Percentiles rank a stretch among this genome's conserved stretches.
Evolutionary conservation across 1,139 yeast species (phyloP).

Genomic region (Yamadazyma mexicana): DNA sequence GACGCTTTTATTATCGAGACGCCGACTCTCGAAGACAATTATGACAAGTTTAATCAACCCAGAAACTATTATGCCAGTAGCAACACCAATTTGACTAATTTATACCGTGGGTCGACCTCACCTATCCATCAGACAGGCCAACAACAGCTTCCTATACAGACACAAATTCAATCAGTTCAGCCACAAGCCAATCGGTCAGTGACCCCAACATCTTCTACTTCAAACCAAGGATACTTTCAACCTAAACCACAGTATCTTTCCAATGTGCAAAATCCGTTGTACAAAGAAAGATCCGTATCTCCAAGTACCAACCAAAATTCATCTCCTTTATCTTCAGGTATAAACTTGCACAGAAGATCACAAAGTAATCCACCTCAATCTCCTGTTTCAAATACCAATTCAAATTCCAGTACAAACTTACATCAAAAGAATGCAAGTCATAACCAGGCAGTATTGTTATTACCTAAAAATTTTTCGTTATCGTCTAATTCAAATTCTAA

Average conservation of each 20-base stretch:
- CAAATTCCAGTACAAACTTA: constrained; percentile 6
- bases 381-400: constrained; percentile 18
- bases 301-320: constrained; percentile 18
- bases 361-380: constrained; percentile 37
- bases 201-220: constrained; percentile 16
- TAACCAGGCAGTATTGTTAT: constrained; percentile 40
- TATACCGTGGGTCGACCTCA: constrained; percentile 8
- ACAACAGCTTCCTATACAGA: constrained; percentile 11
- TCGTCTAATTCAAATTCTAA: constrained; percentile 13
- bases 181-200: constrained; percentile 13
- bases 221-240: constrained; percentile 21
- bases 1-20: constrained; percentile 66
- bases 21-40: constrained; percentile 20
- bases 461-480: constrained; percentile 46
- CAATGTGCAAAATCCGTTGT: constrained; percentile 10
- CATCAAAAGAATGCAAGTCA: constrained; percentile 15
- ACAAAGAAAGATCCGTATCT: constrained; percentile 35
- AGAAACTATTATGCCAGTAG: constrained; percentile 7
- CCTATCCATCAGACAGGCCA: constrained; percentile 7
- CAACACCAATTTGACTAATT: constrained; percentile 6
- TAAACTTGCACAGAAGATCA: constrained; percentile 30
- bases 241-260: constrained; percentile 27
- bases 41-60: background rate
- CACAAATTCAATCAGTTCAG: constrained; percentile 10
- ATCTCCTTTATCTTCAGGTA: constrained; percentile 18